These are phyloP conservation scores for Gonapodya sp. DNA, from an alignment of 192 early-diverging fungal species.

Conservation along the genomic window DNA sequence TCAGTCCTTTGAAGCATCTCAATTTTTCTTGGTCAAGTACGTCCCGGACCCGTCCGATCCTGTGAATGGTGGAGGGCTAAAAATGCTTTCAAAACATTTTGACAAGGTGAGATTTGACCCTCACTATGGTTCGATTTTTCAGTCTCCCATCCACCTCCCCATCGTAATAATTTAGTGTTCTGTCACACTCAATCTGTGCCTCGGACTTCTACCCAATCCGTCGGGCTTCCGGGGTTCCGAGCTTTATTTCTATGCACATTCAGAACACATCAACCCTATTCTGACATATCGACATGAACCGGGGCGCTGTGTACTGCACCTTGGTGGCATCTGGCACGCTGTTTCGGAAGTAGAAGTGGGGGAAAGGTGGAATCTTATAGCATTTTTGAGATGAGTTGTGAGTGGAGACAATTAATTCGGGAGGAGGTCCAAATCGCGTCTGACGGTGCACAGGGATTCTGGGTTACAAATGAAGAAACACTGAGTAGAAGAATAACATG, in stretches of 20 bases:
- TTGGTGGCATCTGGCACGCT: not conserved
- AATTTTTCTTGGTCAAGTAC: not conserved
- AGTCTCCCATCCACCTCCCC: not conserved
- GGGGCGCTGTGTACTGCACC: not conserved
- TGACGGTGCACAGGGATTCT: not conserved
- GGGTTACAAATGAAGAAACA: no score
- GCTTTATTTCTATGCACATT: not conserved
- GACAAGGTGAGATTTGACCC: not conserved
- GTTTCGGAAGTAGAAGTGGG: not conserved
- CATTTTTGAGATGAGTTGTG: not conserved
- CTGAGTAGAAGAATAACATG: no score
- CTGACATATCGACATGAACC: not conserved
- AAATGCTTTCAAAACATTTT: not conserved
- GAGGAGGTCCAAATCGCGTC: not conserved
- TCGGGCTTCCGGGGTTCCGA: not conserved
- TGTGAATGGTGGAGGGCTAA: not conserved
- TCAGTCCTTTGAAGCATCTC: not conserved
- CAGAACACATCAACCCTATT: not conserved
- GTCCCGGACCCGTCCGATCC: not conserved
- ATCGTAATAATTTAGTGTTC: not conserved
- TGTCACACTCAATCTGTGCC: not conserved
- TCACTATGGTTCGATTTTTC: not conserved
- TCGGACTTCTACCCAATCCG: not conserved
- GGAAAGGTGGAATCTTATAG: not conserved
- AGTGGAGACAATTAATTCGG: not conserved